Evolutionary conservation across 805 yeast genomes (phyloP).

Genomic region (Candida andamanensis): DNA sequence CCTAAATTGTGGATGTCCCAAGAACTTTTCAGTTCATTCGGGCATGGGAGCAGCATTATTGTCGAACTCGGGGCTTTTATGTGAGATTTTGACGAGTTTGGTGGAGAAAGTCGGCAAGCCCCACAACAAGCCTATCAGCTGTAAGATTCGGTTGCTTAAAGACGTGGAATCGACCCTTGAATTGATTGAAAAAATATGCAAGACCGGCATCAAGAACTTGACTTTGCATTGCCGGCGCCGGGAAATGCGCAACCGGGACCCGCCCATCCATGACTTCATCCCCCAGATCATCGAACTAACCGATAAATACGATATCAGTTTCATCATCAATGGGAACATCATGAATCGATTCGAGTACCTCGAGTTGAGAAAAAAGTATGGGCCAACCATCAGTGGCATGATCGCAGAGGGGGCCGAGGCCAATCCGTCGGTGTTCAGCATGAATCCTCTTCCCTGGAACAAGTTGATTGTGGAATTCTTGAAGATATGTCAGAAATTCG

Average conservation of each 20-base stretch:
- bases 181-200: conserved; percentile 46
- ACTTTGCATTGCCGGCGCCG: conserved; percentile 91
- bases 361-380: conserved; percentile 45
- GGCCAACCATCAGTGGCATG: conserved; percentile 75
- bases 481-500: conserved; percentile 46
- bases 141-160: conserved; percentile 75
- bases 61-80: conserved; percentile 72
- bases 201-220: conserved; percentile 79
- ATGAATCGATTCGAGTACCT: conserved; percentile 48
- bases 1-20: conserved; percentile 95
- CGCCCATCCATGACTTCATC: conserved; percentile 69
- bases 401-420: conserved; percentile 86
- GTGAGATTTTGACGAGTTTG: conserved; percentile 58
- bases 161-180: conserved; percentile 48
- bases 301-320: conserved; percentile 54
- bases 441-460: conserved; percentile 48
- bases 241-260: conserved; percentile 82
- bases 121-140: conserved; percentile 74
- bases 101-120: conserved; percentile 82
- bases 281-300: conserved; percentile 59
- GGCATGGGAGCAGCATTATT: conserved; percentile 98
- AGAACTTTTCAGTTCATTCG: conserved; percentile 86
- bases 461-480: conserved; percentile 52
- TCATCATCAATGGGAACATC: conserved; percentile 81
- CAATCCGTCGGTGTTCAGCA: conserved; percentile 72